A percentile compares a stretch with the other conserved stretches of the same genome.
These are phyloP conservation scores for Macroventuria anomochaeta DNA, from an alignment of 2,329 filamentous ascomycete species.

Conservation along the genomic window DNA sequence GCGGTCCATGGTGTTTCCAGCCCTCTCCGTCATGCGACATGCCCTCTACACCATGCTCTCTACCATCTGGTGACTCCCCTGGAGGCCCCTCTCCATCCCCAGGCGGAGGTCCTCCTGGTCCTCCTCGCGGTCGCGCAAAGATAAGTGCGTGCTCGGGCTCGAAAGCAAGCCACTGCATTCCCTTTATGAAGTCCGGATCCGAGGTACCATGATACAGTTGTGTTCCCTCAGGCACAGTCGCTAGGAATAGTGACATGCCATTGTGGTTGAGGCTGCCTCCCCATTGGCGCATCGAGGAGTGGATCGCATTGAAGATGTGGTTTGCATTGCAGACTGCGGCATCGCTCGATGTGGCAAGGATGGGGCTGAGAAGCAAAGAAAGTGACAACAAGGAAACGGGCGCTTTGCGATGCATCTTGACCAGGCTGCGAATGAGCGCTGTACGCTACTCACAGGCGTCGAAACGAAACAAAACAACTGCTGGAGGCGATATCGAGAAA, in stretches of 20 bases:
- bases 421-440: constrained; percentile 3
- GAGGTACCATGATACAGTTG: constrained; percentile 71
- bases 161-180: constrained; percentile 76
- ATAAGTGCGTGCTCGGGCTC: constrained; percentile 74
- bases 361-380: background rate
- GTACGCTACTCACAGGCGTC: constrained; percentile 1
- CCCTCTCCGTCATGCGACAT: background rate
- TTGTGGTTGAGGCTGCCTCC: constrained; percentile 76
- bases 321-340: constrained; percentile 58
- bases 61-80: background rate
- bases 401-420: constrained; percentile 22
- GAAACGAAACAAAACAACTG: constrained; percentile 1
- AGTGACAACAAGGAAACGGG: constrained; percentile 6
- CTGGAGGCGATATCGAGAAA: background rate
- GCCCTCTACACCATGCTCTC: background rate
- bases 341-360: constrained; percentile 1
- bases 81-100: background rate
- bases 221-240: constrained; percentile 67
- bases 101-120: constrained; percentile 4
- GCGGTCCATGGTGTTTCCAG: background rate
- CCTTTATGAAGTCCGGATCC: constrained; percentile 55
- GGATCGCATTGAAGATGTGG: constrained; percentile 74
- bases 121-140: constrained; percentile 59
- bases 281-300: constrained; percentile 76
- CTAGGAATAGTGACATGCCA: constrained; percentile 74